Percentiles rank a stretch among this genome's conserved stretches.
phyloP scores from a whole-genome alignment of 495 filamentous ascomycete genomes.

The Oleoguttula mirabilis region DNA sequence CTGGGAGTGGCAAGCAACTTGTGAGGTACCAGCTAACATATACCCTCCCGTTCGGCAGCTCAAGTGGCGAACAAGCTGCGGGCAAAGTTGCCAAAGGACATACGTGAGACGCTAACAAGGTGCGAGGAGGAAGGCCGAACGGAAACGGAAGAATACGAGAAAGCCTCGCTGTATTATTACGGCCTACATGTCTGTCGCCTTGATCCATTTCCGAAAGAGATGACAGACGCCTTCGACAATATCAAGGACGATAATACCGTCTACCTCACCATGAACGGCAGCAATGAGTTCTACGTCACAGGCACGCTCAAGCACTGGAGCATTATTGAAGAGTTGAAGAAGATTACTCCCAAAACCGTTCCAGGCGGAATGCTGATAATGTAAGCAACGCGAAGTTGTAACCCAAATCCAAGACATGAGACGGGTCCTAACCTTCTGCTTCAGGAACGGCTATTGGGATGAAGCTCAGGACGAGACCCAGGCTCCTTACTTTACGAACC shows the following conservation, averaged over 20 bases:
- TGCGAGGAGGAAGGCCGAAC: slow-evolving; percentile 29
- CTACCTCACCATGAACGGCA: slow-evolving; percentile 40
- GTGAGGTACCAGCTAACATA: too few relatives aligned
- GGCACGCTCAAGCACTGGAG: slow-evolving; percentile 36
- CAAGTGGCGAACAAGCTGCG: slow-evolving; percentile 26
- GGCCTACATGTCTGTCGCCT: slow-evolving; percentile 33
- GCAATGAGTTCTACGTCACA: slow-evolving; percentile 36
- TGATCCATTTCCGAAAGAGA: slow-evolving; percentile 29
- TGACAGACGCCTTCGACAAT: slow-evolving; percentile 24
- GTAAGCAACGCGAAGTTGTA: too few relatives aligned
- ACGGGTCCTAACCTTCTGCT: too few relatives aligned
- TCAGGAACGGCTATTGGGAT: slow-evolving; percentile 38
- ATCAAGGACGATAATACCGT: slow-evolving; percentile 35
- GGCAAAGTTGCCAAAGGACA: slow-evolving; percentile 31
- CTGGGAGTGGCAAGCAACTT: too few relatives aligned
- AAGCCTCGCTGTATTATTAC: slow-evolving; percentile 34
- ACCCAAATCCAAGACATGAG: too few relatives aligned
- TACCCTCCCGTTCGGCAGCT: too few relatives aligned
- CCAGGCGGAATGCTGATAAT: slow-evolving; percentile 25
- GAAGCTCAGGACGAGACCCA: slow-evolving; percentile 36
- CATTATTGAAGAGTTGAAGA: slow-evolving; percentile 5
- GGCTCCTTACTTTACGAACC: slow-evolving; percentile 35
- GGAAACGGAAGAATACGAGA: slow-evolving; percentile 36
- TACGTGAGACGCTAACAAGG: slow-evolving; percentile 31
- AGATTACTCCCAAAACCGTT: slow-evolving; percentile 4